phyloP scores from a whole-genome alignment of 2,329 filamentous ascomycete species.

The Tolypocladium paradoxum region DNA sequence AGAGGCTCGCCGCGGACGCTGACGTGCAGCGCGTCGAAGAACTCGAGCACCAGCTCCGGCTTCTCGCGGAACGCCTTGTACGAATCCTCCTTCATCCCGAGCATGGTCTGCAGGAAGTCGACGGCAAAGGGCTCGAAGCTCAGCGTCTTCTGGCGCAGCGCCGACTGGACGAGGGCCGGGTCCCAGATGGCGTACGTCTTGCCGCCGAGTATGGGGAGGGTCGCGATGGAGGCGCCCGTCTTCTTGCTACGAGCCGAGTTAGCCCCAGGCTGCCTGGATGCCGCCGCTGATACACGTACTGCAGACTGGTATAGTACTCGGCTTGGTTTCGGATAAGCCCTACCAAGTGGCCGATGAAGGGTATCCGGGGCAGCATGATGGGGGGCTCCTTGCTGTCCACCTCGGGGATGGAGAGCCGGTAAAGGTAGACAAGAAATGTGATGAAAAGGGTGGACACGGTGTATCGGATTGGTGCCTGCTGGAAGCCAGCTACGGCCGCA shows the following conservation, averaged over 20 bases:
- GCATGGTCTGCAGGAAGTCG: conserved; percentile 23
- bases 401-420: background rate
- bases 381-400: conserved; percentile 1
- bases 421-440: background rate
- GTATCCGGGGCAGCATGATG: background rate
- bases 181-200: conserved; percentile 34
- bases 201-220: conserved; percentile 30
- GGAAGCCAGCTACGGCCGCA: background rate
- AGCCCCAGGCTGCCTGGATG: background rate
- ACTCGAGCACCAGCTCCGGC: conserved; percentile 17
- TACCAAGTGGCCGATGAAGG: conserved; percentile 28
- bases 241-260: conserved; percentile 9
- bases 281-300: conserved; percentile 8
- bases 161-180: conserved; percentile 26
- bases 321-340: conserved; percentile 17
- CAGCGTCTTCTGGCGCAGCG: conserved; percentile 30
- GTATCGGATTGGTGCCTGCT: background rate
- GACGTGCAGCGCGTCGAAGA: conserved; percentile 24
- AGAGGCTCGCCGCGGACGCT: conserved; percentile 21
- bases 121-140: conserved; percentile 31
- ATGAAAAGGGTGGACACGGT: background rate
- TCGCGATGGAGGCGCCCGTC: conserved; percentile 24
- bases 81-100: conserved; percentile 21
- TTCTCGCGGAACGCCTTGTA: conserved; percentile 8
- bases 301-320: conserved; percentile 6